Conservation (phyloP, 352 stramenopile genomes). For the Phytophthora meadii region DNA sequence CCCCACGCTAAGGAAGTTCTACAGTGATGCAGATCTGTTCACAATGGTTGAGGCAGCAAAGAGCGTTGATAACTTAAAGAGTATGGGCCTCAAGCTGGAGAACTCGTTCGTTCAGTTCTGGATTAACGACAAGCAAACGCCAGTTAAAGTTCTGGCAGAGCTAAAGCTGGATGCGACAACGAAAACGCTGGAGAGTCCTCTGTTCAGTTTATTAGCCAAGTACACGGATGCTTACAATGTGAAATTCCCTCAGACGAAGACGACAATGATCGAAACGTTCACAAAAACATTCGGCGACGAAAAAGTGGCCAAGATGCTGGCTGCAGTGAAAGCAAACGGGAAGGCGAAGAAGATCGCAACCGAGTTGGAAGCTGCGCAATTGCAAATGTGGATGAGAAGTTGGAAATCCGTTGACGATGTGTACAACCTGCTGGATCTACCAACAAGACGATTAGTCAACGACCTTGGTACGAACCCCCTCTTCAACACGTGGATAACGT, state of each 20-base stretch:
- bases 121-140: not conserved
- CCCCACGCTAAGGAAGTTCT: not conserved
- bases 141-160: not conserved
- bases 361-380: conserved; percentile 1
- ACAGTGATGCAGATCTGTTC: not conserved
- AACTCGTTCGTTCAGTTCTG: not conserved
- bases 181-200: too few relatives aligned
- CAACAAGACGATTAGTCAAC: not conserved
- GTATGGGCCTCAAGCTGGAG: not conserved
- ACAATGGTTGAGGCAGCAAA: not conserved
- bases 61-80: not conserved
- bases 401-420: conserved; percentile 1
- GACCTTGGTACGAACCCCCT: not conserved
- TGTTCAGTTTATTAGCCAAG: too few relatives aligned
- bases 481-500: not conserved
- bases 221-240: too few relatives aligned
- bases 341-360: conserved; percentile 1
- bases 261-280: too few relatives aligned
- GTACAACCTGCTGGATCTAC: not conserved
- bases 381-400: not conserved
- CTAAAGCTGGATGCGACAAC: not conserved
- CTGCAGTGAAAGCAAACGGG: not conserved
- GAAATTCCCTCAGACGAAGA: too few relatives aligned
- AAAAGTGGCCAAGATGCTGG: not conserved
- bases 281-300: not conserved